These are phyloP conservation scores for Fulvia fulva DNA, from an alignment of 2,329 filamentous ascomycete species.

Conservation along the genomic window DNA sequence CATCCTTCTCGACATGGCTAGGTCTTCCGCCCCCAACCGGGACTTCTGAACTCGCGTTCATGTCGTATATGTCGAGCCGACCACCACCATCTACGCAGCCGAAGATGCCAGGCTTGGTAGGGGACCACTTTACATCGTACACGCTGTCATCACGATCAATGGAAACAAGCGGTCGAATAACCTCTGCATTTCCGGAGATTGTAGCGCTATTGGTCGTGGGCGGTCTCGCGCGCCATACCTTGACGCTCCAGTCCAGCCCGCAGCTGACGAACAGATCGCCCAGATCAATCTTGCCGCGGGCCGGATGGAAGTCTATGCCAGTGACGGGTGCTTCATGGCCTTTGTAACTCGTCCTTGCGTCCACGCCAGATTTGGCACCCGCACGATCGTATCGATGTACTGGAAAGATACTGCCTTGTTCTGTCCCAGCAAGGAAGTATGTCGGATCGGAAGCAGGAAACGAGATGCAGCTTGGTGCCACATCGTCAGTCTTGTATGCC, in stretches of 20 bases:
- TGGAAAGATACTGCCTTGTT: conserved; percentile 93
- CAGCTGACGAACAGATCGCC: conserved; percentile 91
- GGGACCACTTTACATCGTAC: conserved; percentile 94
- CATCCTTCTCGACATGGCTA: conserved; percentile 34
- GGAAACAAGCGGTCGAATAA: conserved; percentile 66
- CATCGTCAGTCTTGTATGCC: conserved; percentile 74
- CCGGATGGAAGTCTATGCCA: conserved; percentile 92
- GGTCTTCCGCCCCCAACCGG: conserved; percentile 69
- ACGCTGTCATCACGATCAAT: conserved; percentile 93
- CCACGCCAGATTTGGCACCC: conserved; percentile 92
- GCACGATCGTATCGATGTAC: conserved; percentile 97
- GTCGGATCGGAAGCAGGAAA: conserved; percentile 95
- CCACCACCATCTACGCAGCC: conserved; percentile 91
- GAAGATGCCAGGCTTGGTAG: conserved; percentile 89
- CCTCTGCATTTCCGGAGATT: conserved; percentile 40
- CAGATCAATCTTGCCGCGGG: conserved; percentile 85
- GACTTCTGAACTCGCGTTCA: conserved; percentile 87
- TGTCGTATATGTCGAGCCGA: conserved; percentile 89
- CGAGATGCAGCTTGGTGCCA: conserved; percentile 88
- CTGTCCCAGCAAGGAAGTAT: conserved; percentile 93
- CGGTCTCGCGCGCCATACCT: conserved; percentile 89
- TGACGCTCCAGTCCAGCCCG: conserved; percentile 93
- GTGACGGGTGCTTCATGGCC: conserved; percentile 93
- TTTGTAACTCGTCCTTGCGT: conserved; percentile 79
- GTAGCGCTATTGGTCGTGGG: conserved; percentile 63